Evolutionary conservation across 257 asterid genomes (phyloP).

Genomic region (Capsicum baccatum): DNA sequence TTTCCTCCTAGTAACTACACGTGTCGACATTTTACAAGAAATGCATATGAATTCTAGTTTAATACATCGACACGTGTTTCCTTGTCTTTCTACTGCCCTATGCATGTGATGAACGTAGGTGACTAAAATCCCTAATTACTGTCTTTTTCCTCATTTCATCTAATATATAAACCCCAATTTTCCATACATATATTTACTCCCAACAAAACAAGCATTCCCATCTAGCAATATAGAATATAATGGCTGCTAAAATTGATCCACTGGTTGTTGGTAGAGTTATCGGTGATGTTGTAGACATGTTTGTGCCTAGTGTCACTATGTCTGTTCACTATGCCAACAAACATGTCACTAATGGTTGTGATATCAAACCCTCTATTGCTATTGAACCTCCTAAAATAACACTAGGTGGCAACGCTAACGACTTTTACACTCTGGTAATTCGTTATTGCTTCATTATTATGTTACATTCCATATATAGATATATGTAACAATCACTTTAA

Average conservation of each 20-base stretch:
- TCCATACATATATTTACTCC: not conserved
- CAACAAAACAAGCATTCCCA: not conserved
- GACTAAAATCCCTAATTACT: not conserved
- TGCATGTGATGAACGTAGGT: slow-evolving; percentile 58
- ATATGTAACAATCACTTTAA: too few species aligned
- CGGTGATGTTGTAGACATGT: slow-evolving; percentile 72
- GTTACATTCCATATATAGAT: too few species aligned
- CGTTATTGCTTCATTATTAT: too few species aligned
- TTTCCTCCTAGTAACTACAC: slow-evolving; percentile 24
- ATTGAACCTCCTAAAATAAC: slow-evolving; percentile 49
- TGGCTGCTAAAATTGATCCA: slow-evolving; percentile 57
- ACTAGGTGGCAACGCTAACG: slow-evolving; percentile 48
- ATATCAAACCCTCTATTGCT: slow-evolving; percentile 62
- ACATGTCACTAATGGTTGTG: slow-evolving; percentile 68
- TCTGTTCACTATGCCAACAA: slow-evolving; percentile 53
- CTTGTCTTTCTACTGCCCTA: slow-evolving; percentile 43
- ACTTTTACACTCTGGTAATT: slow-evolving; percentile 58
- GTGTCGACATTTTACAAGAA: slow-evolving; percentile 26
- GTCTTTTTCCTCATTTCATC: slow-evolving; percentile 1
- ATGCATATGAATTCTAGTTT: not conserved
- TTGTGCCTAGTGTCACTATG: slow-evolving; percentile 61
- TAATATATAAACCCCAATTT: slow-evolving; percentile 25
- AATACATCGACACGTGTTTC: slow-evolving; percentile 44
- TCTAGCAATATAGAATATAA: not conserved
- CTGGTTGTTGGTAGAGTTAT: slow-evolving; percentile 62